Percentiles rank a stretch among this genome's conserved stretches.
These are phyloP conservation scores for Panicum virgatum DNA, from an alignment of 202 grass and related monocot genomes.

Conservation along the genomic window DNA sequence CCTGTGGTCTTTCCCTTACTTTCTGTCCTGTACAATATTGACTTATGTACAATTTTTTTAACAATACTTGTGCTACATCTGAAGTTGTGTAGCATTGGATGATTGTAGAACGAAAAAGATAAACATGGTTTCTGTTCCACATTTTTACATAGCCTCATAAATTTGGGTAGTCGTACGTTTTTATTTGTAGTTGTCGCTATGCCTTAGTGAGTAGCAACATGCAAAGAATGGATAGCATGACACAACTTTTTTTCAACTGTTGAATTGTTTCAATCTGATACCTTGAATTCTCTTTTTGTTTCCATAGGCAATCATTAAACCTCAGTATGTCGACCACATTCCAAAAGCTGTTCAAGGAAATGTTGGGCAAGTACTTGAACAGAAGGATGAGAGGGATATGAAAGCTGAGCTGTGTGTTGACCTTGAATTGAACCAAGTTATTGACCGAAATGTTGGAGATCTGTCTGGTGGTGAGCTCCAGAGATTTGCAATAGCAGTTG, in stretches of 20 bases:
- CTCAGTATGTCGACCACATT: slow-evolving; percentile 96
- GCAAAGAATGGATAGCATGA: neutral
- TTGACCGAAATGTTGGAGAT: slow-evolving; percentile 93
- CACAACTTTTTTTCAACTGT: neutral
- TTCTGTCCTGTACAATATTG: neutral
- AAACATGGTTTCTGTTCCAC: neutral
- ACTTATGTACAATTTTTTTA: neutral
- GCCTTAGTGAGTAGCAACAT: neutral
- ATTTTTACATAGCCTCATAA: neutral
- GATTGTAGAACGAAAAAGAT: neutral
- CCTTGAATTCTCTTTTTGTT: neutral
- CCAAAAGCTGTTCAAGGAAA: slow-evolving; percentile 97
- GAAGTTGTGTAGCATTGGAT: neutral
- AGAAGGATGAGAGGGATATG: slow-evolving; percentile 88
- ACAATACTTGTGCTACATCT: neutral
- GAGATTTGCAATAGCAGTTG: slow-evolving; percentile 95
- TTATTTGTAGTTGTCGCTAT: neutral
- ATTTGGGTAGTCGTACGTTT: neutral
- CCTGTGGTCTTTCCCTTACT: no score
- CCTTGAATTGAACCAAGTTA: slow-evolving; percentile 94
- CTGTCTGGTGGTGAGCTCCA: slow-evolving; percentile 88
- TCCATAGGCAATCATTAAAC: slow-evolving; percentile 93
- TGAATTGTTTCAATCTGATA: slow-evolving; percentile 35
- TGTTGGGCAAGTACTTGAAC: slow-evolving; percentile 92
- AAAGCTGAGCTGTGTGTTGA: slow-evolving; percentile 87